These are phyloP conservation scores for Dactylonectria macrodidyma DNA, from an alignment of 2,329 filamentous ascomycete species.

Conservation along the genomic window DNA sequence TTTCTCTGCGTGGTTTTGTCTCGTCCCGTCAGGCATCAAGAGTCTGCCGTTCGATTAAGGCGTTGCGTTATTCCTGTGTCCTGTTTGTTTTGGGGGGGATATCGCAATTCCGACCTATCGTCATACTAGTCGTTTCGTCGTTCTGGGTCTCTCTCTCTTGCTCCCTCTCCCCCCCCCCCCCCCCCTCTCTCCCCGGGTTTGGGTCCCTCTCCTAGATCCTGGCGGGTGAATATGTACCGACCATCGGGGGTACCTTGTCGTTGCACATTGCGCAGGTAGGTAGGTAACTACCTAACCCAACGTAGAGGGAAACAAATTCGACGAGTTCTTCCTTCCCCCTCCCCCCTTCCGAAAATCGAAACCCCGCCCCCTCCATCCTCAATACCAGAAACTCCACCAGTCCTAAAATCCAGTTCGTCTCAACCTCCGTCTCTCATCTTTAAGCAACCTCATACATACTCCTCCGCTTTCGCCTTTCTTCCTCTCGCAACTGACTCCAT, in stretches of 20 bases:
- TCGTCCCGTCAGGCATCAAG: not conserved
- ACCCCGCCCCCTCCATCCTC: conserved; percentile 30
- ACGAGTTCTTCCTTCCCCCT: not conserved
- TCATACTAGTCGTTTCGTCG: no score
- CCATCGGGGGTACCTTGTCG: conserved; percentile 25
- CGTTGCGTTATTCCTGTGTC: not conserved
- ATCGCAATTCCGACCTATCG: not conserved
- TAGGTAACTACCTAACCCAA: not conserved
- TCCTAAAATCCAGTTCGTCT: conserved; percentile 23
- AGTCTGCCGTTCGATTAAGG: not conserved
- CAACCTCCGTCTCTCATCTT: not conserved
- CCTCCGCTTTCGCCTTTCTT: not conserved
- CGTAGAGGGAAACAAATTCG: conserved; percentile 1
- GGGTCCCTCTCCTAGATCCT: conserved; percentile 13
- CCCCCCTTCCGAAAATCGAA: conserved; percentile 23
- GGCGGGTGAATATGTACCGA: conserved; percentile 20
- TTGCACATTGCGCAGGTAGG: conserved; percentile 12
- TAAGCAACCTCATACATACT: conserved; percentile 9
- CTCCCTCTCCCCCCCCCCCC: no score
- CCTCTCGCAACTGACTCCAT: not conserved
- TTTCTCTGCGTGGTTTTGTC: conserved; percentile 12
- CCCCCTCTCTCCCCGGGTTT: conserved; percentile 3
- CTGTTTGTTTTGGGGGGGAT: not conserved
- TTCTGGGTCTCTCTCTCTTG: not conserved
- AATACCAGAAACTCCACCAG: conserved; percentile 15